Percentiles rank a stretch among this genome's conserved stretches.
These are phyloP conservation scores for Cylindrotheca closterium DNA, from an alignment of 108 stramenopile species.

Conservation along the genomic window DNA sequence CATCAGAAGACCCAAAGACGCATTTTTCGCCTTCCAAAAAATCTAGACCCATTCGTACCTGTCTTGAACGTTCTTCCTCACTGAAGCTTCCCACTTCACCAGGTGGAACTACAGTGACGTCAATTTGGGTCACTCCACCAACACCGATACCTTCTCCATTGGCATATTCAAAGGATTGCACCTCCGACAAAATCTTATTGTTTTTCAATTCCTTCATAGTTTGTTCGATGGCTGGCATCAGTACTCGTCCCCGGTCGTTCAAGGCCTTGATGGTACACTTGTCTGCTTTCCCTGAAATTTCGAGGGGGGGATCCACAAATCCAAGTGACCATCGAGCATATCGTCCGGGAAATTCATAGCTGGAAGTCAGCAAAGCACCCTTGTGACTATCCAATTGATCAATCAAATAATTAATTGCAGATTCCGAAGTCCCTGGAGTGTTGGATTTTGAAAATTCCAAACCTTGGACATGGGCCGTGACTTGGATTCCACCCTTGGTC, in stretches of 20 bases:
- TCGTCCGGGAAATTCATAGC: conserved; percentile 96
- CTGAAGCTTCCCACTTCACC: conserved; percentile 80
- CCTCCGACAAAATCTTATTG: conserved; percentile 45
- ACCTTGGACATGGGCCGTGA: conserved; percentile 74
- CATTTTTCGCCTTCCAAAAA: not conserved
- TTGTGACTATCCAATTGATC: conserved; percentile 78
- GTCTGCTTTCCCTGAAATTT: conserved; percentile 77
- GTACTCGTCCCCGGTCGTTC: conserved; percentile 77
- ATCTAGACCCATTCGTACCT: conserved; percentile 42
- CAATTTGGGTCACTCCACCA: conserved; percentile 31
- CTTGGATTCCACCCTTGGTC: conserved; percentile 86
- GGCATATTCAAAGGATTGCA: conserved; percentile 30
- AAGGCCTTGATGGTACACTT: conserved; percentile 86
- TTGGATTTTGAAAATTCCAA: conserved; percentile 41
- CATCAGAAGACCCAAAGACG: not conserved
- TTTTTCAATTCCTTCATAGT: conserved; percentile 66
- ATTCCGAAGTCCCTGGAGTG: conserved; percentile 25
- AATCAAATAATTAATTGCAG: conserved; percentile 84
- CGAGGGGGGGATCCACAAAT: conserved; percentile 93
- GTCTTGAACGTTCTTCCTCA: conserved; percentile 93
- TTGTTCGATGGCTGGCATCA: conserved; percentile 79
- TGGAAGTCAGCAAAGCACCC: conserved; percentile 85
- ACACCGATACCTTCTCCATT: not conserved
- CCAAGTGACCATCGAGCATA: conserved; percentile 92
- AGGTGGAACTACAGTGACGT: conserved; percentile 72